Evolutionary conservation across 345 rosid species (phyloP).

Genomic region (Hirschfeldia incana): DNA sequence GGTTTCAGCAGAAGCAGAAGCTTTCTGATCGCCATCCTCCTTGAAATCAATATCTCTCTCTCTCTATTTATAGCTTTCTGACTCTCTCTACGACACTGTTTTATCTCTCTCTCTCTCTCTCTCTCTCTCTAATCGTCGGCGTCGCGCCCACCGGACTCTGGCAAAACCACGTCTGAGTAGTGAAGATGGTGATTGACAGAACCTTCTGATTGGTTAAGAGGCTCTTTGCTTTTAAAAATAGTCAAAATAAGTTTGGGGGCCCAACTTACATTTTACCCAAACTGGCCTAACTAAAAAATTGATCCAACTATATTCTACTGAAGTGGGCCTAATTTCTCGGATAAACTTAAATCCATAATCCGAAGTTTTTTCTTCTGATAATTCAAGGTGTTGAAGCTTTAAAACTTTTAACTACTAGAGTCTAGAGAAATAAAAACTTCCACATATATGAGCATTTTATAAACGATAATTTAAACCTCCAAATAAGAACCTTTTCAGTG

Average conservation of each 20-base stretch:
- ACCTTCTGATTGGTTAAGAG: background rate
- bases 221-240: background rate
- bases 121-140: background rate
- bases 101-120: background rate
- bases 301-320: background rate
- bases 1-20: conserved; percentile 79
- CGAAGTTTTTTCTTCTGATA: too few relatives aligned
- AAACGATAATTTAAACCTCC: too few relatives aligned
- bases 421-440: too few relatives aligned
- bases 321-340: background rate
- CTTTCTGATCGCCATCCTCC: conserved; percentile 65
- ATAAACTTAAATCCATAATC: too few relatives aligned
- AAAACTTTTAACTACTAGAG: too few relatives aligned
- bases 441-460: too few relatives aligned
- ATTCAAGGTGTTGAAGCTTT: too few relatives aligned
- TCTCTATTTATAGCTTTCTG: background rate
- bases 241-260: background rate
- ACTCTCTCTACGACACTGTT: background rate
- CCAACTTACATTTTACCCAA: background rate
- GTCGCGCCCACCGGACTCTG: background rate
- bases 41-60: background rate
- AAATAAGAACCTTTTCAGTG: too few relatives aligned
- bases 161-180: background rate
- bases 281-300: background rate
- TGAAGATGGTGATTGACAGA: background rate